Evolutionary conservation across 768 basidiomycete genomes (phyloP), one percentile per base, ranked within the genome.

Genomic region (Lactarius psammicola): DNA sequence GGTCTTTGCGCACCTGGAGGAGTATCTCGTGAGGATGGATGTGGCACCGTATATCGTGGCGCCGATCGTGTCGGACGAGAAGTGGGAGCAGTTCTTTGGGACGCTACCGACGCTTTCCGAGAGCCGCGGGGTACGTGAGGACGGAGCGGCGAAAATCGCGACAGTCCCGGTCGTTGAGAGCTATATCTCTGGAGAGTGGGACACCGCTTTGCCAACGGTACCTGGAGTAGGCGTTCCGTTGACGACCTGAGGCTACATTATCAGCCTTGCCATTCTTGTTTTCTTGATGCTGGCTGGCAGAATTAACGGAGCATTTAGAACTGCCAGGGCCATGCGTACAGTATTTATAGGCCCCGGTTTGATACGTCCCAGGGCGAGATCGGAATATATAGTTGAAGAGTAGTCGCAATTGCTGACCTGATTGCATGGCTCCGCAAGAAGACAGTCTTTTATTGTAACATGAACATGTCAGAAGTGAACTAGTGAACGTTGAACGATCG

Each of bases 21-120:
- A 65, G 28, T 68, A 59, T n/a, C 64, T 73, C 4, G 56, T 18
- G 34, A 31, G 63, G 34, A 67, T 63, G 57, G 65, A 61, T 5
- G 68, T 66, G 9, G 63, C 30, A 42, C 62, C 58, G 2, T 54
- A 64, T 63, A 40, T 60, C 26, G 49, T 58, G 13, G 72, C 75
- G 38, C 72, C 74, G 51, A 75, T 77, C 65, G 66, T 72, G 28
- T 71, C 71, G 15, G 74, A 77, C 49, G 66, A 70, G 57, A 58
- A 65, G 28, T 75, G 76, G 76, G 60, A 60, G 51, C 63, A 63
- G 46, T 74, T 71, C 70, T 71, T 76, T 53, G 67, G 69, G 46
- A 30, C 56, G 31, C 66, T 70, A 56, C 56, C 64, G 64, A 68
- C 66, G 46, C 23, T 49, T 49, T 49, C 46, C 2, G 46, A 49